Base-by-base conservation (phyloP, 345 rosid genomes). In the Garcia nutans region DNA sequence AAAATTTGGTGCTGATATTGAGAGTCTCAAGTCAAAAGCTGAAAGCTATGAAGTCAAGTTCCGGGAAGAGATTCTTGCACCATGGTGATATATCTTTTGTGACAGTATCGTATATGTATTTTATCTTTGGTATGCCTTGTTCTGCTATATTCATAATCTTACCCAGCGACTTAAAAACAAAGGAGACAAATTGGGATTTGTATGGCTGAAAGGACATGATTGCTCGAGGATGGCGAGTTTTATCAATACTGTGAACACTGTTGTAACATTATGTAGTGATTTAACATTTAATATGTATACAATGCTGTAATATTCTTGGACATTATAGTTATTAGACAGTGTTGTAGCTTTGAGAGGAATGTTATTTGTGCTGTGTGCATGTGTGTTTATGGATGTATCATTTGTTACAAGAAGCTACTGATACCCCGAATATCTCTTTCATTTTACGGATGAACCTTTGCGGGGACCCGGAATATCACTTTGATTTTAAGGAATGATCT, bases 1-100 rank as follows among this genome's bases (percentile, higher is more conserved):
- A 74, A 88, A 80, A 15, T 78, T 52, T 57, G 72, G 72, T n/a
- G 58, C 85, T 31, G 89, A 90, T 70, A 79, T 84, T 7, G 81
- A 76, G 59, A 77, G 72, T 69, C 68, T 88, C 72, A 82, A 81
- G 75, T 81, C 86, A 9, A 82, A 77, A 70, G 88, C 86, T 50
- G 89, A 85, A 84, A 84, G 73, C 64, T 84, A 85, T 37, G 88
- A 86, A 79, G 77, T 77, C 41, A 82, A 77, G 77, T 90, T 90
- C 81, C 82, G 76, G 72, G 85, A 82, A 74, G 86, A 77, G 75
- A 89, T 85, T 37, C 75, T 68, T 50, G 86, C 91, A 28, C 88
- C 92, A 52, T 90, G 91, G 94, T 90, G 79, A 90, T 65, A 42
- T 74, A 50, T 54, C 70, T 45, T 50, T 58, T 28, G 10, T 10